Conservation (phyloP, 1,139 yeast species). For the Magnusiomyces suaveolens region DNA sequence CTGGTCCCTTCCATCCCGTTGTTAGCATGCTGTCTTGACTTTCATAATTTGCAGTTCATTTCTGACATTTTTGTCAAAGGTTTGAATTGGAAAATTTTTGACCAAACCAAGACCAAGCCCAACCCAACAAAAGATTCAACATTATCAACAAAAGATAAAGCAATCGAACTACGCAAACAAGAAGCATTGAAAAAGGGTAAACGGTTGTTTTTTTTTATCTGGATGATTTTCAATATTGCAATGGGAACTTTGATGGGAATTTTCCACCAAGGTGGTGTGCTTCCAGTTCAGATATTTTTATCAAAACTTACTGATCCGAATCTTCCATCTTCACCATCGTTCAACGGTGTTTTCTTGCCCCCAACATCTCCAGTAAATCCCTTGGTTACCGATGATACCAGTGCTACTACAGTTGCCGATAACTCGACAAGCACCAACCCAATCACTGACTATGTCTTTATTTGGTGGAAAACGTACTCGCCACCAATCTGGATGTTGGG, state of each 20-base stretch:
- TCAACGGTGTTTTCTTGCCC: background rate
- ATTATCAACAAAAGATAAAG: background rate
- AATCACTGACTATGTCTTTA: constrained; percentile 28
- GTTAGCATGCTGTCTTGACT: constrained; percentile 52
- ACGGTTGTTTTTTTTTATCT: constrained; percentile 32
- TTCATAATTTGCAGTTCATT: constrained; percentile 17
- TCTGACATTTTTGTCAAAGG: background rate
- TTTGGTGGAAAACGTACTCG: constrained; percentile 93
- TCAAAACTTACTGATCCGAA: constrained; percentile 10
- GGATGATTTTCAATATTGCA: constrained; percentile 57
- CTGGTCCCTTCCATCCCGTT: constrained; percentile 70
- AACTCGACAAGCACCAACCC: background rate
- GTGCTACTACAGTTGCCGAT: background rate
- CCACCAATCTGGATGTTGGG: constrained; percentile 88
- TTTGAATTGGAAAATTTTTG: background rate
- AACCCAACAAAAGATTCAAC: background rate
- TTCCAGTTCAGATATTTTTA: constrained; percentile 49
- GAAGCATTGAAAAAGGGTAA: background rate
- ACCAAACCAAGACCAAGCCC: background rate
- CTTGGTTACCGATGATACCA: background rate
- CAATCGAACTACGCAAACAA: background rate
- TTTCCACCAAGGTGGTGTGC: constrained; percentile 83
- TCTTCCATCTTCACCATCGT: background rate
- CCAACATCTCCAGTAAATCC: background rate
- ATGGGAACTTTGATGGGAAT: constrained; percentile 65